Evolutionary conservation across 208 protist genomes (phyloP).

Genomic region (Crithidia expoeki): DNA sequence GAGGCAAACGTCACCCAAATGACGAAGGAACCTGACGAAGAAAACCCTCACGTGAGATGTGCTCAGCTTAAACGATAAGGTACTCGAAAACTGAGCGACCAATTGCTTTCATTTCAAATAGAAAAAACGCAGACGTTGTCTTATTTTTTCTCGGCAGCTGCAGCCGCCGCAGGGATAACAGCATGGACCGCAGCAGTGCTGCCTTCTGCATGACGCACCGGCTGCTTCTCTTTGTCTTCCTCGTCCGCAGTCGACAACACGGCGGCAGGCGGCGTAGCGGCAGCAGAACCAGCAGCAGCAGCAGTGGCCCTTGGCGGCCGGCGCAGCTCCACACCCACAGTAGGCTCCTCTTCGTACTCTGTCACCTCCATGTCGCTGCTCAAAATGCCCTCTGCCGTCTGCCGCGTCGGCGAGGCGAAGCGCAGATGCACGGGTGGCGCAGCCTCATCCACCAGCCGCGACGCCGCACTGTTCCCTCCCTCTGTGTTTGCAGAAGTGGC

Average conservation of each 20-base stretch:
- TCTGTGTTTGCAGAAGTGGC: not conserved
- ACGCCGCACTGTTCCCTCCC: not conserved
- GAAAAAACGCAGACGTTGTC: not conserved
- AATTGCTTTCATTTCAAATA: too few species aligned
- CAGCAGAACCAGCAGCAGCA: too few species aligned
- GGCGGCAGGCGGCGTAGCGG: constrained; percentile 9
- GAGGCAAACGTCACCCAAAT: too few species aligned
- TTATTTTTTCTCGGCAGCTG: not conserved
- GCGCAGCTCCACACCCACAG: constrained; percentile 11
- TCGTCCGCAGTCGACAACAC: constrained; percentile 8
- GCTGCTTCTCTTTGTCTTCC: not conserved
- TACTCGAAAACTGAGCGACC: too few species aligned
- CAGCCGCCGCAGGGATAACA: not conserved
- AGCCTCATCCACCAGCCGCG: not conserved
- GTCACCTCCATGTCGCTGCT: not conserved
- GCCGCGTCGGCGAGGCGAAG: constrained; percentile 5
- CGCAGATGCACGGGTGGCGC: not conserved
- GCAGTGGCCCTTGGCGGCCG: not conserved
- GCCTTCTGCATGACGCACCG: too few species aligned
- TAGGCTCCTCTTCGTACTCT: constrained; percentile 1
- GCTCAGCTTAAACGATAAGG: too few species aligned
- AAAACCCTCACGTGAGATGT: too few species aligned
- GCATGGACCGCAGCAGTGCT: not conserved
- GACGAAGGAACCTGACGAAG: too few species aligned
- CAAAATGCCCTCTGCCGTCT: constrained; percentile 8